These are phyloP conservation scores for sweet orange (Citrus sinensis) DNA, from an alignment of 345 rosid genomes.

Conservation along the genomic window DVS_A1.0 CM039169.1:22594501-22595000, in stretches of 20 bases:
- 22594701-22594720: conserved; percentile 81
- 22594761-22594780: background rate
- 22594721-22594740: conserved; percentile 65
- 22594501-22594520: background rate
- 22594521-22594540: background rate
- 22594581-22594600: conserved; percentile 56
- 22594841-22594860: background rate
- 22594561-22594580: background rate
- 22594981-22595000: conserved; percentile 87
- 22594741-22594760: conserved; percentile 66
- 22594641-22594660: conserved; percentile 88
- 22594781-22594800: background rate
- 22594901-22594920: conserved; percentile 59
- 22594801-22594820: background rate
- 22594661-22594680: conserved; percentile 88
- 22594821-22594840: background rate
- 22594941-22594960: conserved; percentile 78
- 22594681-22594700: conserved; percentile 69
- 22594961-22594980: conserved; percentile 78
- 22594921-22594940: conserved; percentile 64
- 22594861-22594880: conserved; percentile 6
- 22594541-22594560: background rate
- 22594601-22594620: conserved; percentile 95
- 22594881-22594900: conserved; percentile 75
- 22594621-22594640: conserved; percentile 94